phyloP scores from a whole-genome alignment of 805 yeast species.

The Spathaspora boniae region DNA sequence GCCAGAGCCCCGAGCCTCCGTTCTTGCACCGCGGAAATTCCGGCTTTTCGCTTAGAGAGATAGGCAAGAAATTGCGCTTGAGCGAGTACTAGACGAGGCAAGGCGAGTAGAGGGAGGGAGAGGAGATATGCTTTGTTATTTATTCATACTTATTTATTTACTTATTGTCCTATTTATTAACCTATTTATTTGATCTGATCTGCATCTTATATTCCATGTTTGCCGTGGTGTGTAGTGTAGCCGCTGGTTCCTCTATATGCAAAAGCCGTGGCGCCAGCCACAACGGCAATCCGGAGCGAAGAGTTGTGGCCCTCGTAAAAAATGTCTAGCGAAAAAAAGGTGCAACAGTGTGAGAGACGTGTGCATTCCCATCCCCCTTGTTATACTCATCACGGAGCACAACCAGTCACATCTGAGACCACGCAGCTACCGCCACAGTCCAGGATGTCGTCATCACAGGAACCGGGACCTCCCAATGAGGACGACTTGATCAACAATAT shows the following conservation, averaged over 20 bases:
- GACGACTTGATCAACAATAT: conserved; percentile 29
- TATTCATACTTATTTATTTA: conserved; percentile 10
- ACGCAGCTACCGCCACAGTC: too few species aligned
- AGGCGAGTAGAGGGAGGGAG: neutral
- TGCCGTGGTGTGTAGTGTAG: neutral
- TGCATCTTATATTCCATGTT: too few species aligned
- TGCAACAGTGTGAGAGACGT: too few species aligned
- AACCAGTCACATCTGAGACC: too few species aligned
- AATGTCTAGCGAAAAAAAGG: too few species aligned
- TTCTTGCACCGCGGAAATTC: conserved; percentile 35
- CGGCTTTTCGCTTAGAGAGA: conserved; percentile 47
- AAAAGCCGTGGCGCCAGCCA: too few species aligned
- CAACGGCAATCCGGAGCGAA: too few species aligned
- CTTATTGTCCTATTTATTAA: conserved; percentile 9
- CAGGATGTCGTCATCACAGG: conserved; percentile 2
- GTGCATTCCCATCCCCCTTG: too few species aligned
- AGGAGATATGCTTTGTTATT: conserved; percentile 10
- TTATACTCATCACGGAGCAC: too few species aligned
- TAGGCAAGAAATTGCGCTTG: conserved; percentile 61
- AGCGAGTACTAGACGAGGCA: conserved; percentile 49
- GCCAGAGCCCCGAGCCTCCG: conserved; percentile 56
- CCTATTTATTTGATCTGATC: conserved; percentile 3
- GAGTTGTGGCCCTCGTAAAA: too few species aligned
- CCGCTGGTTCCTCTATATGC: neutral
- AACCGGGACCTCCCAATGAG: conserved; percentile 12